A percentile compares a stretch with the other conserved stretches of the same genome.
These are phyloP conservation scores for Cenchrus purpureus DNA, from an alignment of 176 grass and related monocot species.

Conservation along the genomic window DNA sequence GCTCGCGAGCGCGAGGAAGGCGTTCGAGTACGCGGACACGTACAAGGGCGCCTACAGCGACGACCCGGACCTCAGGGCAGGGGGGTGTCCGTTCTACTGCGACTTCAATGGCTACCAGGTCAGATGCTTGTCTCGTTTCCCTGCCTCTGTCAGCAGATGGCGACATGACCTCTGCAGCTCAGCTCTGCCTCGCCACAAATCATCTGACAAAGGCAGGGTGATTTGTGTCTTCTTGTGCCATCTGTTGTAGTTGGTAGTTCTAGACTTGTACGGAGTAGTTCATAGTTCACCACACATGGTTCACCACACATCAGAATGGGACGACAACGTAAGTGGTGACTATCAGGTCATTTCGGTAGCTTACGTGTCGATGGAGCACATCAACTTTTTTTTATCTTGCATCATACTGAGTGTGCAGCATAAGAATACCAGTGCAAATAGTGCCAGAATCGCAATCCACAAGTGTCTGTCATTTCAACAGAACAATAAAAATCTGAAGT, in stretches of 20 bases:
- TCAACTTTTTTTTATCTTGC: background rate
- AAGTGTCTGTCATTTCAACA: background rate
- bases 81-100: conserved; percentile 92
- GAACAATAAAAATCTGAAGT: background rate
- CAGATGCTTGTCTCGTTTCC: conserved; percentile 37
- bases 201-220: no score
- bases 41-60: conserved; percentile 92
- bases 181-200: background rate
- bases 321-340: background rate
- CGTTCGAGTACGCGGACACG: conserved; percentile 84
- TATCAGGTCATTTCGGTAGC: no score
- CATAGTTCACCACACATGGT: background rate
- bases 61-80: conserved; percentile 64
- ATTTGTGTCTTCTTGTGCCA: no score
- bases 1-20: conserved; percentile 53
- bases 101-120: conserved; percentile 95
- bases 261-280: no score
- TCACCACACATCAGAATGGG: background rate
- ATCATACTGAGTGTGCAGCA: background rate
- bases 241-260: no score
- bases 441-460: background rate
- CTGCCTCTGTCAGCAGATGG: background rate
- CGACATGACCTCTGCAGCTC: background rate
- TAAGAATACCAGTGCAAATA: background rate
- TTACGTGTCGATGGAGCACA: no score